phyloP scores from a whole-genome alignment of 1,139 yeast genomes.

The Geotrichum restrictum region DNA sequence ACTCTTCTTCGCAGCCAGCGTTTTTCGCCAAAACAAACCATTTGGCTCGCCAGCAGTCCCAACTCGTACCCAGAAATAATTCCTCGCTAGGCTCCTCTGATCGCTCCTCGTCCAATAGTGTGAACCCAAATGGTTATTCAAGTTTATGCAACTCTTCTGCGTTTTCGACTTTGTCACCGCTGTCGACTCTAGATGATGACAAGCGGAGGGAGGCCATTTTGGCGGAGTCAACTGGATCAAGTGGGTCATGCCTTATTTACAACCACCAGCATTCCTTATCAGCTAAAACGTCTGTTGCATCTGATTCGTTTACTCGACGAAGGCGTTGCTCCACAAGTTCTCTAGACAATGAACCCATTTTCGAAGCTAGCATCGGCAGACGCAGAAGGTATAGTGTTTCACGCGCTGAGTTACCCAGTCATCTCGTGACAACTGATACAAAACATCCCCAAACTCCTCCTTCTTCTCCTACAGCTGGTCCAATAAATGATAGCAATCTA shows the following conservation, averaged over 20 bases:
- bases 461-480: constrained; percentile 13
- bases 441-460: constrained; percentile 11
- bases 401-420: constrained; percentile 5
- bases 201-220: constrained; percentile 28
- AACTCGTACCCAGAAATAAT: constrained; percentile 31
- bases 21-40: constrained; percentile 42
- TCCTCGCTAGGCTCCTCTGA: constrained; percentile 20
- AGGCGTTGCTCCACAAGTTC: constrained; percentile 16
- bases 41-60: constrained; percentile 40
- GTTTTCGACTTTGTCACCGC: constrained; percentile 31
- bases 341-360: constrained; percentile 1
- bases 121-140: constrained; percentile 12
- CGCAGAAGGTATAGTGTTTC: constrained; percentile 10
- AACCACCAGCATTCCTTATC: constrained; percentile 21
- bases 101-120: constrained; percentile 13
- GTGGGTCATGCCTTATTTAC: constrained; percentile 20
- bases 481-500: constrained; percentile 12
- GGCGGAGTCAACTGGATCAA: constrained; percentile 21
- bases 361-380: neutral
- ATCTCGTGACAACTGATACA: neutral
- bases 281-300: neutral
- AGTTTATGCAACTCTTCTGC: constrained; percentile 22
- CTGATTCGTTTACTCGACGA: neutral
- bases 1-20: constrained; percentile 33
- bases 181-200: constrained; percentile 36